Percentiles rank a stretch among this genome's conserved stretches.
Conservation (phyloP, 2,329 filamentous ascomycete genomes). For the Penicillium aurantiogriseum region DNA sequence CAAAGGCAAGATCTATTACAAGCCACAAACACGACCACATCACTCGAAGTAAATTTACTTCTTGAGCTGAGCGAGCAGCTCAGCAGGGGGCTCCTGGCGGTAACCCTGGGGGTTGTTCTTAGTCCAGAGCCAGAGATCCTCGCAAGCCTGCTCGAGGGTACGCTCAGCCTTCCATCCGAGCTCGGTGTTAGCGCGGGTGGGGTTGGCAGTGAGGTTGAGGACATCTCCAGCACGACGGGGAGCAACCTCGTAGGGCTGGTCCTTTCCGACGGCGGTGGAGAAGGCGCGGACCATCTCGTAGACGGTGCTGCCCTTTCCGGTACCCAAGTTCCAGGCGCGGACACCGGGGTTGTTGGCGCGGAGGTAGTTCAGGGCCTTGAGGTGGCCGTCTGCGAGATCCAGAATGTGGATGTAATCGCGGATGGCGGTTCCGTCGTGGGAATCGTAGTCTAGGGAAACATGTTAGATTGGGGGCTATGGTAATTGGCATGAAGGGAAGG, state of each 20-base stretch:
- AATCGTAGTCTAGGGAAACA: constrained; percentile 67
- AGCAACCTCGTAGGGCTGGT: constrained; percentile 83
- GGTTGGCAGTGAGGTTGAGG: constrained; percentile 90
- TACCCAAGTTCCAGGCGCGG: constrained; percentile 94
- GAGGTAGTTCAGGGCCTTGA: constrained; percentile 67
- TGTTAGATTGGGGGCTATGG: background rate
- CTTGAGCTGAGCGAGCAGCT: constrained; percentile 63
- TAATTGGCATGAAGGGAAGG: background rate
- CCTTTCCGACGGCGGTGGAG: constrained; percentile 76
- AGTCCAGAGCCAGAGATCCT: constrained; percentile 95
- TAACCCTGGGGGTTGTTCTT: constrained; percentile 96
- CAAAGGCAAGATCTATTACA: constrained; percentile 4
- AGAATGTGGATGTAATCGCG: constrained; percentile 74
- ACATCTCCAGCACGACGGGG: constrained; percentile 84
- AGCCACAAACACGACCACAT: background rate
- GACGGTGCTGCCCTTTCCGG: constrained; percentile 90
- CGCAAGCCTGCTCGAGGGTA: constrained; percentile 88
- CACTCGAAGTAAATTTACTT: constrained; percentile 28
- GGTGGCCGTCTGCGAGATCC: constrained; percentile 52
- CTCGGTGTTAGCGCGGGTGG: constrained; percentile 80
- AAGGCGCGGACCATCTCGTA: constrained; percentile 98
- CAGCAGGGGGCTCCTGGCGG: constrained; percentile 81
- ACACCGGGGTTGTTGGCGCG: constrained; percentile 68
- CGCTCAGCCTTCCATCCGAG: constrained; percentile 88
- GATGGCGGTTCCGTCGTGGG: constrained; percentile 49